Conservation (phyloP, 192 early-diverging fungal genomes). For the Powellomyces hirtus region DNA sequence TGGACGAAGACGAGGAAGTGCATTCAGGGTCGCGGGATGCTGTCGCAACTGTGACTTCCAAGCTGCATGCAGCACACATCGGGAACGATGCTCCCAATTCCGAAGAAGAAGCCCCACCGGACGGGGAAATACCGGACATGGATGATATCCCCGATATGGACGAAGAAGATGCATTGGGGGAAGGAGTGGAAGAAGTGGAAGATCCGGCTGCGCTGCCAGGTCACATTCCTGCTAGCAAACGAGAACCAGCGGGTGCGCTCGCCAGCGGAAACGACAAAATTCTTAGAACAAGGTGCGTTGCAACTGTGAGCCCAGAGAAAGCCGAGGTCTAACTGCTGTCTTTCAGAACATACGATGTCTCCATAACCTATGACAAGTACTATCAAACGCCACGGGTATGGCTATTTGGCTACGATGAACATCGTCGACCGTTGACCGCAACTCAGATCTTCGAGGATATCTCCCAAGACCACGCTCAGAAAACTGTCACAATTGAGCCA, state of each 20-base stretch:
- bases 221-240: neutral
- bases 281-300: constrained; percentile 45
- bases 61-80: neutral
- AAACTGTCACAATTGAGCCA: constrained; percentile 96
- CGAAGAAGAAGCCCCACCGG: constrained; percentile 53
- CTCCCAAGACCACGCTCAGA: constrained; percentile 97
- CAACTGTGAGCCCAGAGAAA: neutral
- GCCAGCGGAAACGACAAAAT: constrained; percentile 46
- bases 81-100: neutral
- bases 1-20: constrained; percentile 60
- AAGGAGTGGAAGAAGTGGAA: constrained; percentile 72
- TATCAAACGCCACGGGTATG: constrained; percentile 98
- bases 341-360: constrained; percentile 94
- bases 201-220: constrained; percentile 62
- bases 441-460: constrained; percentile 97
- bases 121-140: constrained; percentile 73
- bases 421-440: constrained; percentile 77
- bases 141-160: constrained; percentile 91
- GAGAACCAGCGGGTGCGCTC: no score
- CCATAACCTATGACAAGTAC: constrained; percentile 99
- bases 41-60: constrained; percentile 6
- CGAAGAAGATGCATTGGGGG: constrained; percentile 63
- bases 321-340: neutral
- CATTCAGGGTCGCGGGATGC: no score
- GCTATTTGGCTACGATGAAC: constrained; percentile 96